Percentiles rank a stretch among this genome's conserved stretches.
Evolutionary conservation across 2,329 filamentous ascomycete genomes (phyloP).

Genomic region (Diplodia corticola): DNA sequence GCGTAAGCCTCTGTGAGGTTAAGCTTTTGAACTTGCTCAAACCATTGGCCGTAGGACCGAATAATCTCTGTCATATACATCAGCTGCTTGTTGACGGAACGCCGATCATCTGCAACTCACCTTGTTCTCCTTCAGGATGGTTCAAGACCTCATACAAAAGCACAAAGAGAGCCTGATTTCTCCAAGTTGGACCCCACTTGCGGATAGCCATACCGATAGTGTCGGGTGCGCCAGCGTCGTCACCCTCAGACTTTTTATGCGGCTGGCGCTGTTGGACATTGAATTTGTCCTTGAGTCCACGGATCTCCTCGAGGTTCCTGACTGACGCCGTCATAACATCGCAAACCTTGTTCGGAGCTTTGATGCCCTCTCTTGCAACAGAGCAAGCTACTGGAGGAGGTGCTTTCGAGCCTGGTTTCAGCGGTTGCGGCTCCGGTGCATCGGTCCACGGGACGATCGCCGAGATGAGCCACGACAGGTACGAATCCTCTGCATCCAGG

Average conservation of each 20-base stretch:
- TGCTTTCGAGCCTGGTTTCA: conserved; percentile 50
- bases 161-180: conserved; percentile 67
- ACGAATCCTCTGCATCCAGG: conserved; percentile 63
- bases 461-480: conserved; percentile 74
- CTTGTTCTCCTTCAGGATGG: conserved; percentile 40
- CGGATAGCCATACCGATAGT: conserved; percentile 73
- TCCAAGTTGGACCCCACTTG: conserved; percentile 72
- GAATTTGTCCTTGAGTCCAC: conserved; percentile 55
- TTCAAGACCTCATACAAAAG: conserved; percentile 62
- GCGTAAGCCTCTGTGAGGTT: conserved; percentile 53
- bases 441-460: conserved; percentile 73
- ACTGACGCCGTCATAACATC: conserved; percentile 67
- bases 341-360: conserved; percentile 72
- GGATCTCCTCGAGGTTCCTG: conserved; percentile 64
- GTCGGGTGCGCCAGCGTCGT: conserved; percentile 56
- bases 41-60: conserved; percentile 55
- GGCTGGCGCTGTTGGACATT: conserved; percentile 51
- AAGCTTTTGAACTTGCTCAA: conserved; percentile 52
- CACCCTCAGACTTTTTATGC: conserved; percentile 46
- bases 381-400: conserved; percentile 61
- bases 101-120: conserved; percentile 39
- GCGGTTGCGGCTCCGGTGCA: conserved; percentile 39
- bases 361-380: conserved; percentile 75
- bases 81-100: conserved; percentile 10
- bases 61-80: conserved; percentile 43